These are phyloP conservation scores for Corymbia calophylla DNA, from an alignment of 441 rosid species.

Conservation along the genomic window DNA sequence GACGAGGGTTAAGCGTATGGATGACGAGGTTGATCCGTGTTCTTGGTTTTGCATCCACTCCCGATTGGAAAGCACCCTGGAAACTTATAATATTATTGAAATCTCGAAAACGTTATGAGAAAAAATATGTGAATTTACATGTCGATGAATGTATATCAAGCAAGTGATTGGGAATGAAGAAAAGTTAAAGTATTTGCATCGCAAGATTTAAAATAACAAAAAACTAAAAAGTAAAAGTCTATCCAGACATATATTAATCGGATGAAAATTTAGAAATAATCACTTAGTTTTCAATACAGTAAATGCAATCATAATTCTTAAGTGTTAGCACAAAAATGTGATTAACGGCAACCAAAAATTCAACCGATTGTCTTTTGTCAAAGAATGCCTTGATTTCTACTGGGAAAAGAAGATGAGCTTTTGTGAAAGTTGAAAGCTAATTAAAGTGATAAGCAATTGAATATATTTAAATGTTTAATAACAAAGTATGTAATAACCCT, in stretches of 20 bases:
- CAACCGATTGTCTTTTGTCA: fast-evolving
- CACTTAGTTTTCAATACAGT: no score
- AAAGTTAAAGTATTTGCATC: background rate
- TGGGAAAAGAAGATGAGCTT: background rate
- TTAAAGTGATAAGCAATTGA: background rate
- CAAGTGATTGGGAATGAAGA: background rate
- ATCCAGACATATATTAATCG: fast-evolving
- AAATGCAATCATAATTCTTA: no score
- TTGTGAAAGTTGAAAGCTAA: background rate
- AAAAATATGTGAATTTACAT: fast-evolving
- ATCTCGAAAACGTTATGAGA: fast-evolving
- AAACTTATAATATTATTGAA: background rate
- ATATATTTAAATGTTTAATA: background rate
- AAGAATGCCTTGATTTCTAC: background rate
- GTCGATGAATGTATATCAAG: background rate
- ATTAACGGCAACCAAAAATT: background rate
- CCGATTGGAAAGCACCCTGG: background rate
- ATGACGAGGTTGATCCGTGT: background rate
- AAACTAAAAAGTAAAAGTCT: background rate
- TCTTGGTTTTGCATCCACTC: background rate
- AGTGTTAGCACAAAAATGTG: background rate
- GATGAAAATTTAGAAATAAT: no score
- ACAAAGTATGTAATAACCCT: background rate
- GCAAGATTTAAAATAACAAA: background rate
- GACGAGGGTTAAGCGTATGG: background rate